Evolutionary conservation across 768 basidiomycete species (phyloP).

Genomic region (Auricularia cornea): DNA sequence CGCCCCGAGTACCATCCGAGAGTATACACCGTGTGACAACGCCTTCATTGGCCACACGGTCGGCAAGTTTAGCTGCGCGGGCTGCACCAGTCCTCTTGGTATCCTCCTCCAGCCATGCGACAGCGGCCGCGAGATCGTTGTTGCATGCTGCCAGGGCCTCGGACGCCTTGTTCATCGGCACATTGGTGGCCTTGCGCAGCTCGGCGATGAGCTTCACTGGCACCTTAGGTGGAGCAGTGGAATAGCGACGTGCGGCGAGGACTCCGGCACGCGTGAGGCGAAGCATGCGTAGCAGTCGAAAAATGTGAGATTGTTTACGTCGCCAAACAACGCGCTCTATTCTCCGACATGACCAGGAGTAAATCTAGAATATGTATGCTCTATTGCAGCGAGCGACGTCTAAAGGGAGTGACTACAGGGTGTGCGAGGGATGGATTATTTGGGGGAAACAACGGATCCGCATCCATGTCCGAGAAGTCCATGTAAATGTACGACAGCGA

Average conservation of each 20-base stretch:
- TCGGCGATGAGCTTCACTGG: slow-evolving; percentile 75
- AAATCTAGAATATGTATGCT: too few species aligned
- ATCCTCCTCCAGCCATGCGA: slow-evolving; percentile 77
- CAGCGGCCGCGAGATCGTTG: slow-evolving; percentile 65
- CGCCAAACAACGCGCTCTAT: neutral
- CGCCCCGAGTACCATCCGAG: slow-evolving; percentile 47
- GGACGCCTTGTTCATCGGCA: slow-evolving; percentile 80
- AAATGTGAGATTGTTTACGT: neutral
- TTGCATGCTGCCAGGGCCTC: slow-evolving; percentile 72
- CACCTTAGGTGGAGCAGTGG: slow-evolving; percentile 45
- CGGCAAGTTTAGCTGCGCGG: slow-evolving; percentile 77
- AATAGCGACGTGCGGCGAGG: slow-evolving; percentile 36
- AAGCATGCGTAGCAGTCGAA: neutral
- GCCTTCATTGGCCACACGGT: slow-evolving; percentile 69
- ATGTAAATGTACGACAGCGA: too few species aligned
- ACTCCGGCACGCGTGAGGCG: neutral
- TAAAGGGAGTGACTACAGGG: too few species aligned
- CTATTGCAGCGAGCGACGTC: too few species aligned
- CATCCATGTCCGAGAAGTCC: too few species aligned
- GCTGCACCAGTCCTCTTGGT: slow-evolving; percentile 58
- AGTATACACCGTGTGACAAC: slow-evolving; percentile 70
- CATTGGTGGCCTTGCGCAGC: slow-evolving; percentile 71
- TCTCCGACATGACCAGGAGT: too few species aligned
- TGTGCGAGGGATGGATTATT: too few species aligned
- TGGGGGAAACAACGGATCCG: too few species aligned